Evolutionary conservation across 2,329 filamentous ascomycete species (phyloP), one percentile per base, ranked within the genome.

Genomic region (Aspergillus pseudotamarii): DNA sequence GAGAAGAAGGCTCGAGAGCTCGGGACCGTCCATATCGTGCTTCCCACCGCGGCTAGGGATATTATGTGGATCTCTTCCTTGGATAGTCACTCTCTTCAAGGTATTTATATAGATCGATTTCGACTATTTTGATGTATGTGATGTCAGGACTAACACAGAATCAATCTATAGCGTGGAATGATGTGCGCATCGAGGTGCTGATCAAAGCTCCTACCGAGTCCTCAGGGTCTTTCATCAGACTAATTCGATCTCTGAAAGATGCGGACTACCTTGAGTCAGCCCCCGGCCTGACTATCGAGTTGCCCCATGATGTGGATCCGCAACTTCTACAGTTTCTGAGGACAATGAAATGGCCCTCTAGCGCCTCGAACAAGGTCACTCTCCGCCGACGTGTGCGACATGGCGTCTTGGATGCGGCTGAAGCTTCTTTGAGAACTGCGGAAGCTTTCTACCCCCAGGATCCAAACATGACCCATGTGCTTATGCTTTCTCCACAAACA

Each of bases 361-460:
- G 76, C 11, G 57, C 81, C 75, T 26, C 78, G 78, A 64, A 76
- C 63, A 79, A 81, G 48, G 73, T 97, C 19, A 90, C 88, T 0
- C 79, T 98, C 21, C 88, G 91, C 30, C 92, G 91, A 66, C 89
- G 92, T 34, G 89, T 97, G 50, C 81, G 86, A 12, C 83, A 82
- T 43, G 81, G 85, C 55, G 82, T 81, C 54, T 72, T 90, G 65
- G 88, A 83, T 6, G 84, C 91, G 50, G 88, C 91, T 66, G 89
- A 94, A 69, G 89, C 90, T 61, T 89, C 92, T 0, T 82, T 90
- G 19, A 88, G 90, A 28, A 91, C 94, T 63, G 80, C 97, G 6
- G 94, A 98, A 79, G 91, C 92, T 0, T 97, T 96, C 76, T 98
- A 93, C 84, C 94, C 95, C 2, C 79, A 82, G 3, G 82, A 88